These are phyloP conservation scores for Penicillium desertorum DNA, from an alignment of 495 filamentous ascomycete genomes.

Conservation along the genomic window DNA sequence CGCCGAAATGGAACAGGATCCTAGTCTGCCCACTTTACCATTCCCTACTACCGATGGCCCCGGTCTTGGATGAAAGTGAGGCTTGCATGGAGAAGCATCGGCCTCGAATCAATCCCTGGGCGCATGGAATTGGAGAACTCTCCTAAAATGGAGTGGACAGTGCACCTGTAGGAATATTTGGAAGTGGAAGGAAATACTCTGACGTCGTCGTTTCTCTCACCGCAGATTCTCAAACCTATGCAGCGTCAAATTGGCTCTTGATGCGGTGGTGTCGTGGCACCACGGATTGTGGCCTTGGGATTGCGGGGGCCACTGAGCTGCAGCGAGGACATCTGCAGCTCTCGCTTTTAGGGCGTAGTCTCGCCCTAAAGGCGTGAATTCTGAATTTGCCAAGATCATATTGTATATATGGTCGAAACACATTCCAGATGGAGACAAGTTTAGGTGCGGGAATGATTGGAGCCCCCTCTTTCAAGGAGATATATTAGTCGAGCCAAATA, in stretches of 20 bases:
- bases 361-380: slow-evolving; percentile 15
- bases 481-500: not conserved
- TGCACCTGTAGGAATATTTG: not conserved
- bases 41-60: slow-evolving; percentile 1
- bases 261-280: slow-evolving; percentile 45
- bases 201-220: slow-evolving; percentile 18
- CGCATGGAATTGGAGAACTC: not conserved
- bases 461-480: not conserved
- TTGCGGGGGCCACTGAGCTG: slow-evolving; percentile 24
- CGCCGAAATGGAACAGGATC: not conserved
- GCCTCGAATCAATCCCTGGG: slow-evolving; percentile 18
- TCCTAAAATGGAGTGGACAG: not conserved
- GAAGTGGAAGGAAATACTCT: not conserved
- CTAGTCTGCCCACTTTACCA: slow-evolving; percentile 1
- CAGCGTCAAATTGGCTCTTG: slow-evolving; percentile 31
- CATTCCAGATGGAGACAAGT: slow-evolving; percentile 18
- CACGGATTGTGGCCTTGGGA: slow-evolving; percentile 24
- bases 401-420: slow-evolving; percentile 13
- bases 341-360: slow-evolving; percentile 19
- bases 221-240: slow-evolving; percentile 14
- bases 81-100: slow-evolving; percentile 18
- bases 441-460: not conserved
- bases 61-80: slow-evolving; percentile 27
- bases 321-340: slow-evolving; percentile 25
- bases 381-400: slow-evolving; percentile 6